These are phyloP conservation scores for Prosopis cineraria DNA, from an alignment of 306 rosid genomes.

Conservation along the genomic window DNA sequence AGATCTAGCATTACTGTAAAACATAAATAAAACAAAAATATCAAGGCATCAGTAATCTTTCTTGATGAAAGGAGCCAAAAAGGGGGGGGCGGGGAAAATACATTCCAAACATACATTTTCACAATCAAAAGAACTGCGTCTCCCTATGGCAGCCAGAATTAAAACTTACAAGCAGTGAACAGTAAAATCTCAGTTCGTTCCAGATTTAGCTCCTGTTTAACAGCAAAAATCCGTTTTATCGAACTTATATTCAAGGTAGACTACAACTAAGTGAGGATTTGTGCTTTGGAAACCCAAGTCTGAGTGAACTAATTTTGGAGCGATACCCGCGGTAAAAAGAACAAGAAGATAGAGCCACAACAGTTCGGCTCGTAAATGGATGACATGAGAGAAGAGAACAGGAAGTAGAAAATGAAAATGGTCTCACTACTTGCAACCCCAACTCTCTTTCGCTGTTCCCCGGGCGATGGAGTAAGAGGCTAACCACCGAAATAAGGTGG, in stretches of 20 bases:
- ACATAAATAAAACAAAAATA: no score
- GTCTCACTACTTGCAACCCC: not conserved
- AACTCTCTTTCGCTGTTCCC: not conserved
- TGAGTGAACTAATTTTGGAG: not conserved
- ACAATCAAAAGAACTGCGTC: no score
- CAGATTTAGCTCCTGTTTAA: not conserved
- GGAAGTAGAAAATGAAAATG: not conserved
- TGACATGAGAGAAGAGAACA: not conserved
- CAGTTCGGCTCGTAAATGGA: not conserved
- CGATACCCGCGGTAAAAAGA: not conserved
- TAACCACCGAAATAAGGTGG: not conserved
- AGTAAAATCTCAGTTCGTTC: not conserved
- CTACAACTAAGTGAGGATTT: not conserved
- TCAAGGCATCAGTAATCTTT: no score
- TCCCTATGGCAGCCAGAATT: no score
- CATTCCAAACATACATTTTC: no score
- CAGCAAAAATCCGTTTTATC: not conserved
- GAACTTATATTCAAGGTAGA: not conserved
- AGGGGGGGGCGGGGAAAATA: no score
- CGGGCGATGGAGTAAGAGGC: not conserved
- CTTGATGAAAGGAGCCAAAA: no score
- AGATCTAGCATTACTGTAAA: no score
- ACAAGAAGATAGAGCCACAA: not conserved
- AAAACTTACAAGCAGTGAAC: not conserved
- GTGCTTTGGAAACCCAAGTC: not conserved